These are phyloP conservation scores for Curvularia eragrostidis DNA, from an alignment of 2,329 filamentous ascomycete species.

Conservation along the genomic window DNA sequence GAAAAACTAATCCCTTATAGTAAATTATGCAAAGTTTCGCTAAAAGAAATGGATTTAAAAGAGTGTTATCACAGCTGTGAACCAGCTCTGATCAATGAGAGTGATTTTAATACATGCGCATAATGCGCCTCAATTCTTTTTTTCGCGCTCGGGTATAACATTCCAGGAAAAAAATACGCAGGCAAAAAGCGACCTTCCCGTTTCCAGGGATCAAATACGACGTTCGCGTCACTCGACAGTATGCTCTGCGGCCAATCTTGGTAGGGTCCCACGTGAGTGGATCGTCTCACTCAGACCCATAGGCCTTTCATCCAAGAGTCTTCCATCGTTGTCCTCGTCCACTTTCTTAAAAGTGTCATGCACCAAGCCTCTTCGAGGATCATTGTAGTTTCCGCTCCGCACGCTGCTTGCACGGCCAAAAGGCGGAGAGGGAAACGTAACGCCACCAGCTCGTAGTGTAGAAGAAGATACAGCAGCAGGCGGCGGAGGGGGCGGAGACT, in stretches of 20 bases:
- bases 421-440: constrained; percentile 14
- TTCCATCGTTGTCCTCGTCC: constrained; percentile 26
- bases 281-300: constrained; percentile 29
- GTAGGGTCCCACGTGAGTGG: constrained; percentile 22
- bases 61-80: neutral
- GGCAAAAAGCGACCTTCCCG: neutral
- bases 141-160: neutral
- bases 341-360: constrained; percentile 20
- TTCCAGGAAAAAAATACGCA: neutral
- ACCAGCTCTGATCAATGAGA: neutral
- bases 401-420: constrained; percentile 8
- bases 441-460: constrained; percentile 5
- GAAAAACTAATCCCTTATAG: neutral
- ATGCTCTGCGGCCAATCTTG: constrained; percentile 22
- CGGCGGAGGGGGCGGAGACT: constrained; percentile 3
- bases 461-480: neutral
- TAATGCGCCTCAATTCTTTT: neutral
- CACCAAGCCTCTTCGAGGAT: constrained; percentile 19
- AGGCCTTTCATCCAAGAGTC: constrained; percentile 25
- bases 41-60: neutral
- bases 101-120: neutral
- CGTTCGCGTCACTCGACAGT: constrained; percentile 10
- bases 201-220: neutral
- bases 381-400: constrained; percentile 1
- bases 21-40: neutral